phyloP scores from a whole-genome alignment of 768 basidiomycete genomes.

The Boletus fagicola region DNA sequence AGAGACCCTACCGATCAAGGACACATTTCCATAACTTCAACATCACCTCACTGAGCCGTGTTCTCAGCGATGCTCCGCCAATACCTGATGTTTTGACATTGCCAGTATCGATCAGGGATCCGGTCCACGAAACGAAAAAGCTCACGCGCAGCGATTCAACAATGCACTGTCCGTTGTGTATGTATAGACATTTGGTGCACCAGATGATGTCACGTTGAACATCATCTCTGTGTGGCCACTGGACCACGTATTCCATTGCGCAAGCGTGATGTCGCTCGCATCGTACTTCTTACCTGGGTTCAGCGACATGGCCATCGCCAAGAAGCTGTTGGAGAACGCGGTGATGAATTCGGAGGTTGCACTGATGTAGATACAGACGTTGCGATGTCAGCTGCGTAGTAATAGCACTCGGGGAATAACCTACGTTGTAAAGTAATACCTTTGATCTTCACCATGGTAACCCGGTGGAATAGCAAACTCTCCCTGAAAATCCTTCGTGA shows the following conservation, averaged over 20 bases:
- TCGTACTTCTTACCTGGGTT: not conserved
- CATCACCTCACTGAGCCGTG: not conserved
- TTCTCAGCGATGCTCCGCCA: not conserved
- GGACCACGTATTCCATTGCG: not conserved
- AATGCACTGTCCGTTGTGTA: not conserved
- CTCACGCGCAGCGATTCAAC: constrained; percentile 1
- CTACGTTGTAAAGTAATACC: constrained; percentile 5
- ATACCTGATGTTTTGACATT: not conserved
- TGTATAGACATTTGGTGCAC: constrained; percentile 1
- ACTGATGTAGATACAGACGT: not conserved
- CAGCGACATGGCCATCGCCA: constrained; percentile 3
- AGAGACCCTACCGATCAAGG: not conserved
- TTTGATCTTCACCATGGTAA: constrained; percentile 1
- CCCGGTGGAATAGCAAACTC: constrained; percentile 7
- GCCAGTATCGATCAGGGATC: not conserved
- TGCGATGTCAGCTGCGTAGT: not conserved
- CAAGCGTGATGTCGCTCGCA: not conserved
- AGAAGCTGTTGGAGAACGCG: constrained; percentile 5
- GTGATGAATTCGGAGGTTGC: constrained; percentile 4
- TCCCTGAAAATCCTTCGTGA: not conserved
- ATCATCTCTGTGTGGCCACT: constrained; percentile 1
- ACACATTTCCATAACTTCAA: not conserved
- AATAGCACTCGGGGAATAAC: not conserved
- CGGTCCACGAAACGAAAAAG: not conserved
- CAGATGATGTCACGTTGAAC: constrained; percentile 7